A percentile compares a stretch with the other conserved stretches of the same genome.
Conservation (phyloP, 129 eudicot species). For the Apium graveolens region DNA sequence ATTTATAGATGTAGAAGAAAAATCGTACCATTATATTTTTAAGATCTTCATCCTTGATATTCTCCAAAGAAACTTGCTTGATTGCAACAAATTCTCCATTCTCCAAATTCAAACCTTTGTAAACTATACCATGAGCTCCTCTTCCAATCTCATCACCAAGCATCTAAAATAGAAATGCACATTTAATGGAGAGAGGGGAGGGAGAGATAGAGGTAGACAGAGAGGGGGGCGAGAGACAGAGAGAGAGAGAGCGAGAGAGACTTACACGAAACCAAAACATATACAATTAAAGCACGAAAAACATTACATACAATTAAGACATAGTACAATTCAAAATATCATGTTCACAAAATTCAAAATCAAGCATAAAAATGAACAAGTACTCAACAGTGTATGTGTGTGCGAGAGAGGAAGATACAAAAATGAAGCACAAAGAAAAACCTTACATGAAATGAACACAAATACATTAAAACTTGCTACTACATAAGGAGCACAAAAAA, state of each 20-base stretch:
- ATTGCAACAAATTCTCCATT: constrained; percentile 97
- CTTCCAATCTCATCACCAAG: constrained; percentile 98
- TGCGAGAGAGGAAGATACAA: too few species aligned
- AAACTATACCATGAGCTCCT: constrained; percentile 97
- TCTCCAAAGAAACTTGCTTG: constrained; percentile 91
- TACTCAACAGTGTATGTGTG: too few species aligned
- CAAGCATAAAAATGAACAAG: neutral
- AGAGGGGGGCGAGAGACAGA: too few species aligned
- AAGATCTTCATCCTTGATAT: constrained; percentile 87
- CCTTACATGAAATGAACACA: too few species aligned
- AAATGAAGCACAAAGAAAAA: too few species aligned
- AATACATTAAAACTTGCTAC: too few species aligned
- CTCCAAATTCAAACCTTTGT: constrained; percentile 96
- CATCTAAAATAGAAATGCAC: constrained; percentile 34
- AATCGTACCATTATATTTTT: constrained; percentile 73
- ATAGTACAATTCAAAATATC: neutral
- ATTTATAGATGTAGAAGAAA: neutral
- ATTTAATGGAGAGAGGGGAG: too few species aligned
- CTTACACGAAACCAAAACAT: too few species aligned
- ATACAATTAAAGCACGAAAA: neutral
- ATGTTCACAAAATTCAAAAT: neutral
- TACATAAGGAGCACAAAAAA: neutral
- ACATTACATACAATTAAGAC: neutral
- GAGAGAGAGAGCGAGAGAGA: too few species aligned
- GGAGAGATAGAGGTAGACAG: too few species aligned